Evolutionary conservation across 2,329 filamentous ascomycete genomes (phyloP).

Genomic region (Pyrenochaeta sp.): DNA sequence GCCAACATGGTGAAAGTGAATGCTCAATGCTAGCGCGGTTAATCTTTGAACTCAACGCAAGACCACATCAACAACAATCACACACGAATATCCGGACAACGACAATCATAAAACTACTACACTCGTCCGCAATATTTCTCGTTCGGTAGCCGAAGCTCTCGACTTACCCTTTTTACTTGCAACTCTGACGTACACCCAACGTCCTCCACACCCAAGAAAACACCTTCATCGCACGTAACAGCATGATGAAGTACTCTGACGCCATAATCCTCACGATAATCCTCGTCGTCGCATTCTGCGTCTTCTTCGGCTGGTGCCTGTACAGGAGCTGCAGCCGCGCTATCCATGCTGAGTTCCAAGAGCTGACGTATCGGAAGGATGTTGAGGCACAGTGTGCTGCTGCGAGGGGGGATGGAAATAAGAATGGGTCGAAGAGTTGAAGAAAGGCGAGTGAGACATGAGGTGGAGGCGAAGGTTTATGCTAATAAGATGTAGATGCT

Average conservation of each 20-base stretch:
- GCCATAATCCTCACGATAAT: constrained; percentile 22
- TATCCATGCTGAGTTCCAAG: constrained; percentile 22
- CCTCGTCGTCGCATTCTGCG: constrained; percentile 22
- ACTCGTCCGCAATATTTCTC: neutral
- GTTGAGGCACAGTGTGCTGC: constrained; percentile 6
- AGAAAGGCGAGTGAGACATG: neutral
- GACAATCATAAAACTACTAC: neutral
- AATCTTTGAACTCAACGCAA: too few species aligned
- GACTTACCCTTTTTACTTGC: neutral
- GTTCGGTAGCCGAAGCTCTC: neutral
- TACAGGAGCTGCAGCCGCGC: constrained; percentile 22
- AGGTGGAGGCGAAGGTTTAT: neutral
- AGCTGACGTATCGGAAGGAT: constrained; percentile 10
- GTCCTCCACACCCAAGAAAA: neutral
- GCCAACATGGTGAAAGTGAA: too few species aligned
- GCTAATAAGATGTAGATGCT: neutral
- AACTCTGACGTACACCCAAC: neutral
- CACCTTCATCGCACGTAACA: neutral
- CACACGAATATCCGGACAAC: neutral
- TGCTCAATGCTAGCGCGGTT: too few species aligned
- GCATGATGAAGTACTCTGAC: constrained; percentile 16
- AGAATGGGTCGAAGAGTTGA: neutral
- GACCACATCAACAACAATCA: neutral
- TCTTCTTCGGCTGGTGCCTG: constrained; percentile 27
- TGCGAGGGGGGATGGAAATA: neutral